Conservation (phyloP, 352 stramenopile species). For the Pythium plurisporium region DNA sequence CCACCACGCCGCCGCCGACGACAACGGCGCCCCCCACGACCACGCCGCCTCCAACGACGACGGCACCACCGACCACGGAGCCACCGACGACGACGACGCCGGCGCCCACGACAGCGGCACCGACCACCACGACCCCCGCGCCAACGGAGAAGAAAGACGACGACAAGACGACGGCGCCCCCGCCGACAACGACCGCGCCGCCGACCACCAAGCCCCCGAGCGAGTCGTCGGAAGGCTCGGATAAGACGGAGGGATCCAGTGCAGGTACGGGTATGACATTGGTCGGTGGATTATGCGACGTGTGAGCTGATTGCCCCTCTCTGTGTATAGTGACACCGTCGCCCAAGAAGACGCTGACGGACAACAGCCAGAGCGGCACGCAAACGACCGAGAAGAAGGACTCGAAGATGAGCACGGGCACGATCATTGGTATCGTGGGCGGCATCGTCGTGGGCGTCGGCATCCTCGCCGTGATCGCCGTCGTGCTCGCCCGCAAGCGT, state of each 20-base stretch:
- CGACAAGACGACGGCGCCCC: slow-evolving; percentile 24
- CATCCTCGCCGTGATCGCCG: slow-evolving; percentile 51
- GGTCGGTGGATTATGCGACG: too few species aligned
- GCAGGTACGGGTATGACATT: too few species aligned
- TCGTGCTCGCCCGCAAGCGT: slow-evolving; percentile 48
- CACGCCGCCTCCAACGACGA: slow-evolving; percentile 7
- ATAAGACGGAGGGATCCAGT: not conserved
- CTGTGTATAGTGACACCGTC: not conserved
- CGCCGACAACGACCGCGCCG: slow-evolving; percentile 18
- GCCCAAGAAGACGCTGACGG: not conserved
- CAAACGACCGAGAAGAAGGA: slow-evolving; percentile 11
- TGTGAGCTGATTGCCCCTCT: not conserved
- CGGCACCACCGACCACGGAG: slow-evolving; percentile 6
- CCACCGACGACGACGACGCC: slow-evolving; percentile 20
- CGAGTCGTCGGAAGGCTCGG: slow-evolving; percentile 10
- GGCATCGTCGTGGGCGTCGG: slow-evolving; percentile 59
- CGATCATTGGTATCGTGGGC: slow-evolving; percentile 62
- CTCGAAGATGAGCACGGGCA: slow-evolving; percentile 64
- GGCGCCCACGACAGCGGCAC: slow-evolving; percentile 21
- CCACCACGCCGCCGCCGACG: not conserved
- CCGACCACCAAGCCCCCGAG: not conserved
- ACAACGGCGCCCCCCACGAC: slow-evolving; percentile 27
- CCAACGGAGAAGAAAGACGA: too few species aligned
- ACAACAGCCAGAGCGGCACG: slow-evolving; percentile 4
- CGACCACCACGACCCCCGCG: slow-evolving; percentile 22